Evolutionary conservation across 1,284 basidiomycete species (phyloP), one percentile per base, ranked within the genome.

Genomic region (Trametes versicolor): DNA sequence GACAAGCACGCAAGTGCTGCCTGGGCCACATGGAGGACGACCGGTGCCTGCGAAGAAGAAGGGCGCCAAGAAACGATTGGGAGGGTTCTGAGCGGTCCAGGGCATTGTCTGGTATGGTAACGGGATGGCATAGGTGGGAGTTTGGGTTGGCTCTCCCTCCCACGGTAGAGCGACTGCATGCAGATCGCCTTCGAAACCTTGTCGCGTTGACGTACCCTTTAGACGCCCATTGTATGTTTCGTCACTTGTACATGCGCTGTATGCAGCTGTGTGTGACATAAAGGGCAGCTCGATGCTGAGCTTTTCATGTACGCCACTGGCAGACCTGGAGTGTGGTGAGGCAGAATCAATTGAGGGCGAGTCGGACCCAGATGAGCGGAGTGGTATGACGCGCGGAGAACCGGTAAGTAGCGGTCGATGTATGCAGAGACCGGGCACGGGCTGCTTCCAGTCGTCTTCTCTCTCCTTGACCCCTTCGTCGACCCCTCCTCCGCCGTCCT

Each of bases 11-110:
- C 93, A 95, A 74, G 77, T 89, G 3, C 74, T 93, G 9, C 87
- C 92, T 4, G 93, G 93, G 1, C 85, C 83, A 0, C 87, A 87
- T 77, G 93, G 92, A 48, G 91, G 88, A 36, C 82, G 91, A 55
- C 82, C 81, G 27, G 68, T 67, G 19, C 66, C 71, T 45, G 71
- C 63, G 17, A 91, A 85, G 77, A 91, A 87, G 80, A 88, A 87
- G 72, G 68, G 75, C 54, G 75, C 69, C n/a, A 93, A 90, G 82
- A 94, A 91, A 76, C 81, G 92, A 36, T 58, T 91, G 49, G 90
- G 90, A 12, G 93, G 93, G 1, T 94, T 95, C 74, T 94, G 75
- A 85, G 34, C 25, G 54, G 50, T 34, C 50, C n/a, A 51, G 50
- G 50, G 50, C 50, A 12, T 36, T 10, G 50, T 19, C 50, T 34